Conservation (phyloP, 139 green algal genomes). For the Micractinium sp. region DNA sequence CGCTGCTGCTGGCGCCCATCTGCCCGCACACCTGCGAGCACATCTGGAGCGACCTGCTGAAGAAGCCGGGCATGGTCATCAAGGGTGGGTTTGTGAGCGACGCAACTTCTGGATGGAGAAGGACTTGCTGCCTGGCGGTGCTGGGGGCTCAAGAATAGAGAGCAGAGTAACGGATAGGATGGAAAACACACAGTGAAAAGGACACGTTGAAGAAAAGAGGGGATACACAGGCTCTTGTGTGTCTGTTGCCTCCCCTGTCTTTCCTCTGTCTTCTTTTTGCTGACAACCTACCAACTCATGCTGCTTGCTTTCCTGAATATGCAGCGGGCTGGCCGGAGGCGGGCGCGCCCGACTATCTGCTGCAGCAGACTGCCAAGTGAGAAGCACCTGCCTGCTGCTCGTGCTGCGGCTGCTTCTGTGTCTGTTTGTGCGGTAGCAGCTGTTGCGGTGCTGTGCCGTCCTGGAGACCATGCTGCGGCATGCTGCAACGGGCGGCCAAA, state of each 20-base stretch:
- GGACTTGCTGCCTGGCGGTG: background rate
- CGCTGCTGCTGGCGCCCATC: constrained; percentile 89
- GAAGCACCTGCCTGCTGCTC: background rate
- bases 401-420: background rate
- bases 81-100: constrained; percentile 26
- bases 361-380: constrained; percentile 69
- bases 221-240: background rate
- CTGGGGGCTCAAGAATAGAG: no score
- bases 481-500: no score
- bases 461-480: no score
- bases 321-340: constrained; percentile 81
- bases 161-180: no score
- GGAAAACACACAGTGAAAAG: no score
- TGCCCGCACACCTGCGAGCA: constrained; percentile 95
- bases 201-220: background rate
- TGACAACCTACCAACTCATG: background rate
- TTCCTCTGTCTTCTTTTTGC: background rate
- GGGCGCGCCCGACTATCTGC: constrained; percentile 72
- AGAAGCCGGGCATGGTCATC: constrained; percentile 61
- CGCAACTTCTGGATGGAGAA: background rate
- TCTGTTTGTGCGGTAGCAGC: background rate
- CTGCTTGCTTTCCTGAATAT: background rate
- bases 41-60: constrained; percentile 86
- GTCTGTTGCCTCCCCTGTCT: background rate
- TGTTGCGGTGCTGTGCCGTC: background rate